phyloP scores from a whole-genome alignment of 140 eudicot genomes.

The Artemisia princeps region DNA sequence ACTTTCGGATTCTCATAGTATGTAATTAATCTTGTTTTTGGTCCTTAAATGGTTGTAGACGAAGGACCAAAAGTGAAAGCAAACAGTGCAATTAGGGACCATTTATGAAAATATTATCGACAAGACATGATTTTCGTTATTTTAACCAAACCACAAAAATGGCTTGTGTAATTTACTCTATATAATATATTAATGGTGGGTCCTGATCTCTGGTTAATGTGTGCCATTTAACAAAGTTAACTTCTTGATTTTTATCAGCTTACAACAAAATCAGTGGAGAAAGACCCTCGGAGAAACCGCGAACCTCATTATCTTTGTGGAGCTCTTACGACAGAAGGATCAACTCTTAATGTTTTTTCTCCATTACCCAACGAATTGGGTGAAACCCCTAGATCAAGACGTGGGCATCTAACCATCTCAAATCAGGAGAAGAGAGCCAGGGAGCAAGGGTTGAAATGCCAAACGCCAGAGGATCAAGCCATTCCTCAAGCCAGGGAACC shows the following conservation, averaged over 20 bases:
- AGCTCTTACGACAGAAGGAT: slow-evolving; percentile 49
- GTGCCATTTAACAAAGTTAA: background rate
- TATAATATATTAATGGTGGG: background rate
- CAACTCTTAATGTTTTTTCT: slow-evolving; percentile 41
- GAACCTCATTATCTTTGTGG: slow-evolving; percentile 77
- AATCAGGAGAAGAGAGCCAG: slow-evolving; percentile 57
- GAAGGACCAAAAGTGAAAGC: too few species aligned
- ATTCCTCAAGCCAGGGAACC: slow-evolving; percentile 1
- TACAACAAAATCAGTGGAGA: slow-evolving; percentile 59
- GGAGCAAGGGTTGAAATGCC: slow-evolving; percentile 30
- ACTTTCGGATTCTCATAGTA: too few species aligned
- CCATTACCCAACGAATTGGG: slow-evolving; percentile 40
- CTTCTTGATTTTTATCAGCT: slow-evolving; percentile 41
- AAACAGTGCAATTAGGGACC: too few species aligned
- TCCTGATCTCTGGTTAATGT: too few species aligned
- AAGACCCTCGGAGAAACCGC: slow-evolving; percentile 62
- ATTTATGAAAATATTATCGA: too few species aligned
- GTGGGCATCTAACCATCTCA: slow-evolving; percentile 31
- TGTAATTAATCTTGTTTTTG: too few species aligned
- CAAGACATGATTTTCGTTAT: too few species aligned
- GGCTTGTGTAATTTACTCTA: too few species aligned
- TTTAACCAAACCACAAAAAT: too few species aligned
- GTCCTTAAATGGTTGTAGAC: too few species aligned
- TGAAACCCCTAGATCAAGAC: slow-evolving; percentile 40
- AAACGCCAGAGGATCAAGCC: slow-evolving; percentile 31